Percentiles rank a stretch among this genome's conserved stretches.
These are phyloP conservation scores for Elsinoe arachidis DNA, from an alignment of 2,329 filamentous ascomycete species.

Conservation along the genomic window DNA sequence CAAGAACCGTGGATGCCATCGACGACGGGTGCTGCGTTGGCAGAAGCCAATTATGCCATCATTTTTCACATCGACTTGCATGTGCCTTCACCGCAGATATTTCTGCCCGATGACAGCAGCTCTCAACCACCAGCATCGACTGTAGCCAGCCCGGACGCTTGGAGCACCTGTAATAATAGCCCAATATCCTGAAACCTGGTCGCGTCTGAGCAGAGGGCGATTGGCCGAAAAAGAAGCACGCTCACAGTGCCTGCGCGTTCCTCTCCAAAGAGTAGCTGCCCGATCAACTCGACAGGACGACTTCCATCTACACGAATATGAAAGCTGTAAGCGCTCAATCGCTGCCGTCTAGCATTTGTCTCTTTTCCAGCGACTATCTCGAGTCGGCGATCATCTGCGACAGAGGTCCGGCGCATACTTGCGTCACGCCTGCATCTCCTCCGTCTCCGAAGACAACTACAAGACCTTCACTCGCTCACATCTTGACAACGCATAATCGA, in stretches of 20 bases:
- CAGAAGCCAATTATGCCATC: conserved; percentile 6
- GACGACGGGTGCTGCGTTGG: conserved; percentile 7
- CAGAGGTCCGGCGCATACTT: neutral
- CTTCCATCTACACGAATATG: neutral
- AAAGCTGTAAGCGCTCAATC: conserved; percentile 10
- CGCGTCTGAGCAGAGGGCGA: conserved; percentile 9
- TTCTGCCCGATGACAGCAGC: conserved; percentile 1
- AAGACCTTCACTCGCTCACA: neutral
- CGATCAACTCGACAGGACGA: neutral
- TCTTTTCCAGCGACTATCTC: neutral
- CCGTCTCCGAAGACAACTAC: neutral
- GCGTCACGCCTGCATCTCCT: neutral
- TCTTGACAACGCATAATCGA: neutral
- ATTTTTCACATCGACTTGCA: neutral
- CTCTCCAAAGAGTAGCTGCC: neutral
- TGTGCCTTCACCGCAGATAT: neutral
- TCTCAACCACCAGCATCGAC: neutral
- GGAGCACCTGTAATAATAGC: conserved; percentile 8
- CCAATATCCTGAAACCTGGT: conserved; percentile 9
- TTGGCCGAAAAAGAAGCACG: neutral
- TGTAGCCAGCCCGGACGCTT: neutral
- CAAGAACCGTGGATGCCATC: neutral
- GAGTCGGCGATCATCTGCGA: neutral
- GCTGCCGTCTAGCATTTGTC: neutral
- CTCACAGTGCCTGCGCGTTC: neutral